Evolutionary conservation across 192 early-diverging fungal genomes (phyloP).

Genomic region (Coemansia biformis): DNA sequence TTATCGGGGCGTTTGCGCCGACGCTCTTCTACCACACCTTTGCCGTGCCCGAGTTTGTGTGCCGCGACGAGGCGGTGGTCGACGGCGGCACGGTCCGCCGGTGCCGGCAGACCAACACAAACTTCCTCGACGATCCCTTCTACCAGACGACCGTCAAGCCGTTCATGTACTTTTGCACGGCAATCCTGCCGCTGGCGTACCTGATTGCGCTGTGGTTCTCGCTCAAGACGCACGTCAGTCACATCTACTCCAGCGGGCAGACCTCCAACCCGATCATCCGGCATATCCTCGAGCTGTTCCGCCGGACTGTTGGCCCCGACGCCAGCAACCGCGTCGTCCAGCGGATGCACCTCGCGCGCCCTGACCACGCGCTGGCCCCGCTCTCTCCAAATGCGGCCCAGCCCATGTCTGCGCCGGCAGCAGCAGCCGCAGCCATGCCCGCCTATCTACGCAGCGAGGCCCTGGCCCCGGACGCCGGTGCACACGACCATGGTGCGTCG

Average conservation of each 20-base stretch:
- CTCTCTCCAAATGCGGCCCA: too few relatives aligned
- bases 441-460: too few relatives aligned
- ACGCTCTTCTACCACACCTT: constrained; percentile 92
- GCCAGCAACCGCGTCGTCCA: constrained; percentile 7
- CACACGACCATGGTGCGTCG: too few relatives aligned
- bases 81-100: constrained; percentile 14
- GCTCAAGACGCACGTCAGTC: constrained; percentile 83
- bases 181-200: constrained; percentile 73
- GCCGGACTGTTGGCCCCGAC: constrained; percentile 34
- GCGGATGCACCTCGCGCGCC: constrained; percentile 14
- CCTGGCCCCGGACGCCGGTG: too few relatives aligned
- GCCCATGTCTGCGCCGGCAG: too few relatives aligned
- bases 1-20: constrained; percentile 89
- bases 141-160: constrained; percentile 73
- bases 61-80: constrained; percentile 20
- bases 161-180: constrained; percentile 83
- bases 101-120: constrained; percentile 60
- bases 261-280: constrained; percentile 44
- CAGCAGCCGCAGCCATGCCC: too few relatives aligned
- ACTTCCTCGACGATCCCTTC: constrained; percentile 72
- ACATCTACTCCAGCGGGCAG: constrained; percentile 56
- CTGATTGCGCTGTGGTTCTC: constrained; percentile 88
- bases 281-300: constrained; percentile 59
- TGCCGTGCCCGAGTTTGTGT: constrained; percentile 57
- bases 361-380: neutral